These are phyloP conservation scores for Penicillium freii DNA, from an alignment of 2,329 filamentous ascomycete species.

Conservation along the genomic window DNA sequence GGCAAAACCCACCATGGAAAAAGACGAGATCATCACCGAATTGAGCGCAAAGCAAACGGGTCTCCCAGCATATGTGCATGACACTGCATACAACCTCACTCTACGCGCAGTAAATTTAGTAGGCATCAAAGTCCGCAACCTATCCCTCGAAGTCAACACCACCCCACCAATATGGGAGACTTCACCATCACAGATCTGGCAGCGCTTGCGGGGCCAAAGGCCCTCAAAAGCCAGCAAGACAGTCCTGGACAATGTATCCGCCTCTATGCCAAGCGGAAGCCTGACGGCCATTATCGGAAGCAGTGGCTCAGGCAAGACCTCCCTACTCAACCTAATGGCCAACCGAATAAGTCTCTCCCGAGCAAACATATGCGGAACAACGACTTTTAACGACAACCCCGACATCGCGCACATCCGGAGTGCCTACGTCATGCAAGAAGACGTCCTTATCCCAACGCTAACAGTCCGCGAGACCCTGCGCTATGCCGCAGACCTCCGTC, in stretches of 20 bases:
- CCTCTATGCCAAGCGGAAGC: conserved; percentile 63
- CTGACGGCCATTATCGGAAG: conserved; percentile 74
- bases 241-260: conserved; percentile 63
- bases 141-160: conserved; percentile 37
- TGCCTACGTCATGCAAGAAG: conserved; percentile 68
- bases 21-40: conserved; percentile 16
- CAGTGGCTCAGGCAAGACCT: conserved; percentile 71
- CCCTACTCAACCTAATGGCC: conserved; percentile 68
- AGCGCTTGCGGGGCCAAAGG: conserved; percentile 30
- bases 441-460: conserved; percentile 68
- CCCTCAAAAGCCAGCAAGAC: conserved; percentile 35
- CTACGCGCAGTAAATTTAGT: conserved; percentile 43
- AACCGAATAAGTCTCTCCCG: conserved; percentile 63
- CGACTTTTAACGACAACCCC: conserved; percentile 60
- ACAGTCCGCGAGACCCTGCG: conserved; percentile 73
- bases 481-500: conserved; percentile 69
- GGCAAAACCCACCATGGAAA: conserved; percentile 16
- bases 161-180: conserved; percentile 35
- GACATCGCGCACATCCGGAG: conserved; percentile 49
- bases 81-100: conserved; percentile 32
- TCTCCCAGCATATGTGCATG: conserved; percentile 10
- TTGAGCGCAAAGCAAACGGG: conserved; percentile 10
- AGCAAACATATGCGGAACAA: conserved; percentile 51
- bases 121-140: conserved; percentile 36
- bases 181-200: conserved; percentile 33